phyloP scores from a whole-genome alignment of 129 eudicot species.

The Silybum marianum region DNA sequence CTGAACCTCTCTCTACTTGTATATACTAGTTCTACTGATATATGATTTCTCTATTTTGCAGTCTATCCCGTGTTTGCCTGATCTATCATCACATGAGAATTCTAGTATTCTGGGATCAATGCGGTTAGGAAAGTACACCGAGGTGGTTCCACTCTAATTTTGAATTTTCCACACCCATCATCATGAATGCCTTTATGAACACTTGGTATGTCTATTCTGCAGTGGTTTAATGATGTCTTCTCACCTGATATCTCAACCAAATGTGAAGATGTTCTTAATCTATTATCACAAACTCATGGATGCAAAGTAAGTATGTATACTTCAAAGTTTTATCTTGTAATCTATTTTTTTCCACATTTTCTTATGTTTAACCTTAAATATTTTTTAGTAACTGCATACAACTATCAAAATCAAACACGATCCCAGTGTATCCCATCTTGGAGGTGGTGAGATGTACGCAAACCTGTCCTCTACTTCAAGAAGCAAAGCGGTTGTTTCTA shows the following conservation, averaged over 20 bases:
- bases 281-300: constrained; percentile 60
- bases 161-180: background rate
- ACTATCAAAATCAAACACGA: too few species aligned
- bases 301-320: constrained; percentile 60
- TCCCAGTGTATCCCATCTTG: background rate
- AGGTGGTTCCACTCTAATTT: constrained; percentile 46
- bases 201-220: constrained; percentile 26
- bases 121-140: constrained; percentile 78
- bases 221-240: constrained; percentile 96
- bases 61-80: constrained; percentile 77
- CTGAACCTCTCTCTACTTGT: background rate
- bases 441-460: background rate
- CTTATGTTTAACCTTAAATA: background rate
- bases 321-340: too few species aligned
- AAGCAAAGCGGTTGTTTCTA: too few species aligned
- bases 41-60: constrained; percentile 27
- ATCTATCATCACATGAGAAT: constrained; percentile 53
- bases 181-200: constrained; percentile 1
- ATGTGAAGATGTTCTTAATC: constrained; percentile 73
- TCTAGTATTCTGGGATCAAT: constrained; percentile 54
- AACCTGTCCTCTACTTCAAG: background rate
- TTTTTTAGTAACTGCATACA: background rate
- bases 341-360: too few species aligned
- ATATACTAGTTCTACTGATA: background rate
- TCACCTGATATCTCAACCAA: constrained; percentile 74